Evolutionary conservation across 225 moss, liverwort and hornwort species (phyloP).

Genomic region (Asterella californica): DNA sequence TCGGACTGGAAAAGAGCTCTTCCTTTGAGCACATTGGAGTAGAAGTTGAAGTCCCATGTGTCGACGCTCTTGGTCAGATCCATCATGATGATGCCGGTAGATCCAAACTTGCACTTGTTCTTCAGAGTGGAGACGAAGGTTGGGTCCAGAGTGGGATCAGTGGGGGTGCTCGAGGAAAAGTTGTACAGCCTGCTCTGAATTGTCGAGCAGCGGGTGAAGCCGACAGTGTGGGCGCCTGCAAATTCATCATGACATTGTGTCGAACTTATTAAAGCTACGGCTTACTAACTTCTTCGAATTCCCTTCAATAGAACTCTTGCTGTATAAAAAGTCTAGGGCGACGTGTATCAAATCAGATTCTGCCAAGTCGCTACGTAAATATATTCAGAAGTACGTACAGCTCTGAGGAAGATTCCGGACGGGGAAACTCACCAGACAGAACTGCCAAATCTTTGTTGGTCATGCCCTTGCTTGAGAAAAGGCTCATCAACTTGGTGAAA

Average conservation of each 20-base stretch:
- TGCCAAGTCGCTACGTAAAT: too few species aligned
- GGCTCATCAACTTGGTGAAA: not conserved
- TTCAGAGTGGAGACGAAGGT: slow-evolving; percentile 15
- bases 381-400: not conserved
- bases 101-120: slow-evolving; percentile 12
- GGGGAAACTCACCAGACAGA: slow-evolving; percentile 23
- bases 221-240: slow-evolving; percentile 27
- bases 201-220: slow-evolving; percentile 17
- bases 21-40: slow-evolving; percentile 3
- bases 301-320: too few species aligned
- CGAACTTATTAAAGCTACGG: too few species aligned
- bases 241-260: too few species aligned
- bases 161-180: slow-evolving; percentile 13
- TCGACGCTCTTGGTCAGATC: slow-evolving; percentile 4
- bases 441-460: slow-evolving; percentile 26
- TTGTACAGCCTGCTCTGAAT: slow-evolving; percentile 40
- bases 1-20: slow-evolving; percentile 22
- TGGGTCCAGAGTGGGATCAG: slow-evolving; percentile 25
- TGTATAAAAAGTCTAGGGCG: too few species aligned
- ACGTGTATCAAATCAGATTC: not conserved
- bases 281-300: too few species aligned
- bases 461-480: slow-evolving; percentile 11
- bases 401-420: not conserved
- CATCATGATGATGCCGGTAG: slow-evolving; percentile 24
- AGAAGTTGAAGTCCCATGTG: slow-evolving; percentile 20